phyloP scores from a whole-genome alignment of 2,329 filamentous ascomycete species.

The Madurella fahalii region DNA sequence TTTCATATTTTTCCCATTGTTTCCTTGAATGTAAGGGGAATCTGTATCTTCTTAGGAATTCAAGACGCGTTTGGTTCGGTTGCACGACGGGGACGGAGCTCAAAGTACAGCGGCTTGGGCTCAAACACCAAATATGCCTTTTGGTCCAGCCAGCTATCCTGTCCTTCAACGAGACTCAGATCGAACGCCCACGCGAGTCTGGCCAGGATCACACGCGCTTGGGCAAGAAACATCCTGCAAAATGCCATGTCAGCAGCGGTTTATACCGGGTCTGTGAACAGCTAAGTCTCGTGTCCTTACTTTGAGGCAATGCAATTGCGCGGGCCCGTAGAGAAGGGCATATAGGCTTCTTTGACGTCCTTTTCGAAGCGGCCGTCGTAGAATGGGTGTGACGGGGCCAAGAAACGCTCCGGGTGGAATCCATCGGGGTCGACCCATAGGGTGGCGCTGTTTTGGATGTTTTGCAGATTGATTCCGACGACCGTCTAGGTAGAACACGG shows the following conservation, averaged over 20 bases:
- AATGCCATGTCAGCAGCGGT: neutral
- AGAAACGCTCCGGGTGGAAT: conserved; percentile 7
- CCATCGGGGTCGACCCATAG: conserved; percentile 1
- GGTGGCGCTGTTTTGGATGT: conserved; percentile 5
- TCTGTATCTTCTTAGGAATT: neutral
- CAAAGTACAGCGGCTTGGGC: conserved; percentile 7
- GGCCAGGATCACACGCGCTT: conserved; percentile 6
- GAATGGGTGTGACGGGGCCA: neutral
- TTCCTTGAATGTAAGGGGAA: too few species aligned
- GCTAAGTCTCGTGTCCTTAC: neutral
- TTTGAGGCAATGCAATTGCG: conserved; percentile 5
- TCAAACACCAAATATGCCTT: conserved; percentile 13
- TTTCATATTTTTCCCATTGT: too few species aligned
- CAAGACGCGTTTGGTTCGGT: too few species aligned
- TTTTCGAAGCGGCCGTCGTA: neutral
- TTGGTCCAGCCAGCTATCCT: conserved; percentile 8
- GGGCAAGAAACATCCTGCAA: conserved; percentile 6
- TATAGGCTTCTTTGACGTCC: conserved; percentile 4
- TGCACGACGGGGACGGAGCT: neutral
- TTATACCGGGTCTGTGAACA: neutral
- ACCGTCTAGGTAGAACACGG: conserved; percentile 1
- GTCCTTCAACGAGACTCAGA: neutral
- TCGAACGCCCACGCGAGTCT: conserved; percentile 7
- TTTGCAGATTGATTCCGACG: conserved; percentile 11
- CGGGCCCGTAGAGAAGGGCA: conserved; percentile 2